Conservation (phyloP, 306 rosid species). For the Lupinus albus region DNA sequence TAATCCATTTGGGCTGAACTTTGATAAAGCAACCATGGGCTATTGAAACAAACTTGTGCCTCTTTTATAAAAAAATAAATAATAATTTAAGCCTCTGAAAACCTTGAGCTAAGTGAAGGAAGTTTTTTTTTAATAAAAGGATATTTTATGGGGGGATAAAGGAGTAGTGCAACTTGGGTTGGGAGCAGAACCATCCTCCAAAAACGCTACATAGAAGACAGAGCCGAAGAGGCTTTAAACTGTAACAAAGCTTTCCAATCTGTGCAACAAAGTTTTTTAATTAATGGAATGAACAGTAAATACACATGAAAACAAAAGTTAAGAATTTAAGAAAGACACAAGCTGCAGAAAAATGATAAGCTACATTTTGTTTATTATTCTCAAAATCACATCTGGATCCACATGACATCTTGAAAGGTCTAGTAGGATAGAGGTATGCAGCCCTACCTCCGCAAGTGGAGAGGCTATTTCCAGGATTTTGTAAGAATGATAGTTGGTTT, state of each 20-base stretch:
- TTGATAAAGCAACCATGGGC: constrained; percentile 6
- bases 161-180: neutral
- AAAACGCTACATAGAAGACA: neutral
- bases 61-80: neutral
- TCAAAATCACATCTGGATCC: no score
- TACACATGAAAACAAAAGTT: no score
- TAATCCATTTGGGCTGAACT: constrained; percentile 27
- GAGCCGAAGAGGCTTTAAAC: constrained; percentile 13
- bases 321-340: no score
- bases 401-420: no score
- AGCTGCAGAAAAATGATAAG: no score
- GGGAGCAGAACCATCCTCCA: constrained; percentile 6
- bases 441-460: no score
- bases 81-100: neutral
- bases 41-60: constrained; percentile 20
- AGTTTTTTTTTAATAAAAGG: neutral
- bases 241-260: constrained; percentile 7
- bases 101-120: constrained; percentile 8
- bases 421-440: no score
- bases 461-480: no score
- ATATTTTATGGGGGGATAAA: neutral
- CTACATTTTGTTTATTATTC: no score
- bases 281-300: no score
- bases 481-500: no score
- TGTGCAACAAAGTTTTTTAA: neutral